Evolutionary conservation across 768 basidiomycete species (phyloP), one percentile per base, ranked within the genome.

Genomic region (Tulasnella calospora): DNA sequence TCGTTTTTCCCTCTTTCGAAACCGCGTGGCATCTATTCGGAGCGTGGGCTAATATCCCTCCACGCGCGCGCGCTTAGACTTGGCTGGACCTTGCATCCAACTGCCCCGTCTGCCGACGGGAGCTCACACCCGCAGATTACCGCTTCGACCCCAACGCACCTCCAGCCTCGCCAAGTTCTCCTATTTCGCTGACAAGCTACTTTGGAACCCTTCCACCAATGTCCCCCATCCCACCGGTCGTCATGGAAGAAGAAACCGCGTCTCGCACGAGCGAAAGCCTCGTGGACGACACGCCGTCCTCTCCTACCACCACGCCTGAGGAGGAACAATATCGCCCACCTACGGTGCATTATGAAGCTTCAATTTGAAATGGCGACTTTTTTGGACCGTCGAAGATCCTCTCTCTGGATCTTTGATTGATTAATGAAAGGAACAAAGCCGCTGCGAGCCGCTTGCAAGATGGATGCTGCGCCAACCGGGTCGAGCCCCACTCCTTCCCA

Each of bases 91-190:
- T 78, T 27, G 76, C 61, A 19, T 40, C 40, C 36, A 78, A 40
- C 55, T 71, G 76, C 38, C 76, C 76, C 17, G 69, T 78, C 33
- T 78, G 76, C 41, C 76, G 76, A 8, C 76, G 76, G 19, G 76
- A 78, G 19, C 61, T 71, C 47, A 76, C 74, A 55, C 74, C 74
- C 17, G 74, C 21, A 51, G 51, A 55, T 55, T 75, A 75, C 51
- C 74, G 74, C 74, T 75, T 35, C 44, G 74, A 75, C 27, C 74
- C 74, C 15, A 57, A 44, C 33, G 55, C 74, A 30, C n/a, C 74
- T n/a, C 47, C 73, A 27, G 40, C 55, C 19, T 36, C 74, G 2
- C 57, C 74, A 23, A 35, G n/a, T 17, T 55, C 74, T 30, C 74
- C 74, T 23, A 71, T 71, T 3, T 71, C 71, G 57, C 57, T 61